Evolutionary conservation across 2,329 filamentous ascomycete species (phyloP).

Genomic region (Mycosphaerella sp.): DNA sequence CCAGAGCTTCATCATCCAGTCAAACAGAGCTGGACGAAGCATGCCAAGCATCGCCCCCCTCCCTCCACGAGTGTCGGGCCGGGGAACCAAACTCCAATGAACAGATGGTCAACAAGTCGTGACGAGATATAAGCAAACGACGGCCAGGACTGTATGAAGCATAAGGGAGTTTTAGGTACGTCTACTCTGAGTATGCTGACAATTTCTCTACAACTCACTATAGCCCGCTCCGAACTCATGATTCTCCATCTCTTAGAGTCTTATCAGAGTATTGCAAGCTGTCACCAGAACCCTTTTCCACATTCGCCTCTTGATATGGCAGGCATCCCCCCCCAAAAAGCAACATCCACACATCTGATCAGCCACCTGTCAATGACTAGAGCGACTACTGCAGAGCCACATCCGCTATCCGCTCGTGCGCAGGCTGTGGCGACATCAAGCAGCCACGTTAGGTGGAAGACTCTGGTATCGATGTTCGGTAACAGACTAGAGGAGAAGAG

Average conservation of each 20-base stretch:
- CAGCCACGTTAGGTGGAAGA: background rate
- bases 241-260: background rate
- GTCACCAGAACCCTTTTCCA: background rate
- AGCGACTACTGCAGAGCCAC: background rate
- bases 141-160: background rate
- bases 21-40: too few relatives aligned
- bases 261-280: background rate
- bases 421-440: background rate
- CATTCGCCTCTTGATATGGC: background rate
- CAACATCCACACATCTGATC: background rate
- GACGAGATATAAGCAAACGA: background rate
- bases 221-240: too few relatives aligned
- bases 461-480: too few relatives aligned
- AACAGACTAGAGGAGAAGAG: too few relatives aligned
- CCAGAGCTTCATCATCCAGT: too few relatives aligned
- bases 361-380: background rate
- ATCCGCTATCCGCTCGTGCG: background rate
- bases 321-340: background rate
- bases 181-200: conserved; percentile 1
- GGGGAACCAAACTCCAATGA: too few relatives aligned
- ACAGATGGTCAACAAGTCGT: too few relatives aligned
- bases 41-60: too few relatives aligned
- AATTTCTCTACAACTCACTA: too few relatives aligned
- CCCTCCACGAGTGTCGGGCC: too few relatives aligned
- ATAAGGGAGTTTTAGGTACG: too few relatives aligned